Evolutionary conservation across 352 stramenopile genomes (phyloP), one percentile per base, ranked within the genome.

Genomic region (Blastocystis sp.): DNA sequence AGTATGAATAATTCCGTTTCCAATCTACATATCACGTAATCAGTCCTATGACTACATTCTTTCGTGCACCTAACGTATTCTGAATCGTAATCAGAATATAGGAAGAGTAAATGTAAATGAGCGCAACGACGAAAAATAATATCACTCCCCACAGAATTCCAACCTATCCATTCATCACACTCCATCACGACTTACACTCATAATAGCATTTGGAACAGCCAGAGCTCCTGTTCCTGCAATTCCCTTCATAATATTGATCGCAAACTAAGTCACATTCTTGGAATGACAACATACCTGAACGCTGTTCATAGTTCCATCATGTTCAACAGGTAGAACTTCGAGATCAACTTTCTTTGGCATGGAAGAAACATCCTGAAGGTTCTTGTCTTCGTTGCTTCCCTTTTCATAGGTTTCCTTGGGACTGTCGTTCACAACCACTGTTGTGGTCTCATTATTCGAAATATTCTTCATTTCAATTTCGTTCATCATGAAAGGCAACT

Each of bases 201-300:
- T 51, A 27, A 76, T 27, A 24, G 78, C 78, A 0, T 54, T 48
- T 30, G 78, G 78, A 76, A 89, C 48, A 0, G 78, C 33, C 7
- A 89, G 27, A 35, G 30, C 24, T 6, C 78, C 78, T 17, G 78
- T 89, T 48, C 78, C 78, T 1, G 78, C 78, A 35, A 89, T 89
- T 33, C 78, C 78, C 44, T 89, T 89, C 78, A 89, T 89, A n/a
- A 89, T 24, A 44, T 89, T 89, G 62, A 78, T 89, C 2, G 66
- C 66, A 89, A 89, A 89, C 66, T 89, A 42, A 4, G 27, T 13
- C 6, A 60, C 17, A 88, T 13, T 0, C 9, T 9, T 11, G 22
- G 7, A 19, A 73, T 6, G 33, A 17, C 15, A 3, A 42, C 19
- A 27, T 62, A 81, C 70, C 22, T 60, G 44, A 33, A 56, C 35